A percentile compares a stretch with the other conserved stretches of the same genome.
These are phyloP conservation scores for Calonectria hongkongensis DNA, from an alignment of 2,329 filamentous ascomycete species.

Conservation along the genomic window DNA sequence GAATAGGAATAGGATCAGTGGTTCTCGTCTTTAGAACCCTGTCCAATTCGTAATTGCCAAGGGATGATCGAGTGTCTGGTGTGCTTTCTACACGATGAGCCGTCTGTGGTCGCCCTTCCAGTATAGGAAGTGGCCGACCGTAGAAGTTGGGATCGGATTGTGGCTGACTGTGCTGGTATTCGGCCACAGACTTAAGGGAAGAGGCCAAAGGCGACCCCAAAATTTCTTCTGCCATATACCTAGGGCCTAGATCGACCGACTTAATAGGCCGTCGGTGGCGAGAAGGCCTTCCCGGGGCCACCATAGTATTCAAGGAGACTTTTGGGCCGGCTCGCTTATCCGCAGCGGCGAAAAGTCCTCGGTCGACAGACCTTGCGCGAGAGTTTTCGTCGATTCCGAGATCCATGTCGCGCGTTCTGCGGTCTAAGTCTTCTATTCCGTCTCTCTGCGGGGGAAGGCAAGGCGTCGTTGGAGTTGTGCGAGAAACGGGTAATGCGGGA, in stretches of 20 bases:
- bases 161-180: conserved; percentile 66
- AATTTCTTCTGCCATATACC: conserved; percentile 53
- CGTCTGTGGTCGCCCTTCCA: conserved; percentile 69
- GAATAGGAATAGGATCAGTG: conserved; percentile 54
- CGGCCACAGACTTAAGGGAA: conserved; percentile 58
- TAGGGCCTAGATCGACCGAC: conserved; percentile 63
- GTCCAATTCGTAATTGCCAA: conserved; percentile 42
- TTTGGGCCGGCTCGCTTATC: conserved; percentile 80
- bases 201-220: conserved; percentile 63
- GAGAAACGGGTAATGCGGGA: conserved; percentile 51
- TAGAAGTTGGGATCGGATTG: conserved; percentile 68
- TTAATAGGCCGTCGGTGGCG: conserved; percentile 68
- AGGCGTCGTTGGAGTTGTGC: conserved; percentile 61
- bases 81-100: conserved; percentile 65
- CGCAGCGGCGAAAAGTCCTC: conserved; percentile 73
- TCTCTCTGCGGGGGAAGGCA: conserved; percentile 59
- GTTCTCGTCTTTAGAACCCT: conserved; percentile 28
- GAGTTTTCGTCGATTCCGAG: conserved; percentile 66
- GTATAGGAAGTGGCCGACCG: conserved; percentile 47
- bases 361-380: conserved; percentile 79
- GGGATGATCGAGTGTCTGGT: conserved; percentile 43
- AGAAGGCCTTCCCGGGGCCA: conserved; percentile 73
- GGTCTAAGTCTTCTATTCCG: conserved; percentile 65
- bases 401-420: conserved; percentile 64
- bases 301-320: conserved; percentile 77